phyloP scores from a whole-genome alignment of 148 eudicot genomes.

The Diospyros lotus region DNA sequence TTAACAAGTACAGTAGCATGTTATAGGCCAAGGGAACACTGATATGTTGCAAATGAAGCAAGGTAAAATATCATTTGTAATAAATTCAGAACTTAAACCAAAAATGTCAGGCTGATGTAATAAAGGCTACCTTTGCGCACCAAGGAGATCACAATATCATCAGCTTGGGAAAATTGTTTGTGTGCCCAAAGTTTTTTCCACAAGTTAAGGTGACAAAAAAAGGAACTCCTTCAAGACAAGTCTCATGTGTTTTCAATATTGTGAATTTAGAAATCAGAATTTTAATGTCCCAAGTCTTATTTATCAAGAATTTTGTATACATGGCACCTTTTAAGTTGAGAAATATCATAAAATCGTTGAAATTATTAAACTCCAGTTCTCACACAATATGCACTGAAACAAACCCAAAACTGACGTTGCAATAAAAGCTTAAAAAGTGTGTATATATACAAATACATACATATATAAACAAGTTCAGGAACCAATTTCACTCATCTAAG shows the following conservation, averaged over 20 bases:
- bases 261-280: neutral
- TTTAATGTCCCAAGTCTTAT: neutral
- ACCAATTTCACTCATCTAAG: no score
- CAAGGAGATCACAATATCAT: neutral
- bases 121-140: no score
- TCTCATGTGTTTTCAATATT: neutral
- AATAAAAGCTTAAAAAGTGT: no score
- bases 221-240: neutral
- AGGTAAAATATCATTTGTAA: neutral
- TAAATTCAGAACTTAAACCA: no score
- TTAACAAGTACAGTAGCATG: conserved; percentile 13
- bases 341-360: neutral
- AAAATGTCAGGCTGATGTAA: no score
- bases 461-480: no score
- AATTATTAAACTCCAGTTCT: neutral
- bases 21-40: neutral
- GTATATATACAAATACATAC: no score
- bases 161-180: neutral
- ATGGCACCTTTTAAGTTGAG: neutral
- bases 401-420: no score
- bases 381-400: neutral
- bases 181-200: neutral
- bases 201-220: neutral
- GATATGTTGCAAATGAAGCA: conserved; percentile 1
- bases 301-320: neutral